Conservation (phyloP, 495 filamentous ascomycete genomes). For the Hyaloscypha bicolor region DNA sequence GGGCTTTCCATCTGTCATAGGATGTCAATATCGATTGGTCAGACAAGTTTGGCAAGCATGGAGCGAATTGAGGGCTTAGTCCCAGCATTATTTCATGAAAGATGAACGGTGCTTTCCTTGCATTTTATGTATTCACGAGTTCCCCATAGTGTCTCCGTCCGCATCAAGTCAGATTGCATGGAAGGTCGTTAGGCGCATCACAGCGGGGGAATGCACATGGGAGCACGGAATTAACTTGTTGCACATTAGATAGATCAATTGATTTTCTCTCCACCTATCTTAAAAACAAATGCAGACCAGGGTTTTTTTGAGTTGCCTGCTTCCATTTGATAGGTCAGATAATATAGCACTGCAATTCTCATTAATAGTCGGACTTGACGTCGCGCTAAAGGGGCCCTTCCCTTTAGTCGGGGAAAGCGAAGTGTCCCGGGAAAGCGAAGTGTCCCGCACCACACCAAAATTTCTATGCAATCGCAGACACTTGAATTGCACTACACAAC, state of each 20-base stretch:
- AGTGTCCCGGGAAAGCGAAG: too few relatives aligned
- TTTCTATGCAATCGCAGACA: too few relatives aligned
- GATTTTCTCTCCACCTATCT: neutral
- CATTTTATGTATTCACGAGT: slow-evolving; percentile 31
- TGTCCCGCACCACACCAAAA: too few relatives aligned
- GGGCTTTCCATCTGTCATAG: slow-evolving; percentile 95
- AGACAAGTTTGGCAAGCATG: slow-evolving; percentile 15
- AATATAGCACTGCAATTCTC: too few relatives aligned
- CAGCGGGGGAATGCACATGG: slow-evolving; percentile 23
- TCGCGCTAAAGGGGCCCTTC: too few relatives aligned
- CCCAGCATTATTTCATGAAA: slow-evolving; percentile 17
- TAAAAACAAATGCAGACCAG: too few relatives aligned
- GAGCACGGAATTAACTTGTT: slow-evolving; percentile 13
- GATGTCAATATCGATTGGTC: slow-evolving; percentile 18
- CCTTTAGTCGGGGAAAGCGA: too few relatives aligned
- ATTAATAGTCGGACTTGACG: too few relatives aligned
- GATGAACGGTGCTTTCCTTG: slow-evolving; percentile 24
- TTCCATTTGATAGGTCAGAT: too few relatives aligned
- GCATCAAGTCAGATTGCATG: slow-evolving; percentile 35
- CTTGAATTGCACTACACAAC: too few relatives aligned
- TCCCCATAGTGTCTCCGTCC: slow-evolving; percentile 11
- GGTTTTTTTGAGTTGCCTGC: too few relatives aligned
- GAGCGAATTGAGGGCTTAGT: slow-evolving; percentile 11
- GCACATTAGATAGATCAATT: slow-evolving; percentile 8
- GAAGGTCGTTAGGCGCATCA: slow-evolving; percentile 37